Percentiles rank a stretch among this genome's conserved stretches.
phyloP scores from a whole-genome alignment of 306 rosid species.

The Alnus glutinosa region DNA sequence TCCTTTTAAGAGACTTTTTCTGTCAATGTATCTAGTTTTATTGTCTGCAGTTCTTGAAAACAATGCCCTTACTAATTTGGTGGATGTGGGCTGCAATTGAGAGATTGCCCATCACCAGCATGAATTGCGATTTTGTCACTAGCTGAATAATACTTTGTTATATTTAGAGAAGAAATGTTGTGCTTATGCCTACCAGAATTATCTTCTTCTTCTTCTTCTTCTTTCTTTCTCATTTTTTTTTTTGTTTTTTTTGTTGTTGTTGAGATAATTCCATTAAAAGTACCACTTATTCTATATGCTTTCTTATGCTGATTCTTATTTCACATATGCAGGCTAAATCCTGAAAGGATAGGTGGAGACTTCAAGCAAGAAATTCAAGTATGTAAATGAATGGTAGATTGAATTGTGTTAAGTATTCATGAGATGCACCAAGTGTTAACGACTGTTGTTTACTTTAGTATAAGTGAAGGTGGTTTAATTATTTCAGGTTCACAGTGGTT shows the following conservation, averaged over 20 bases:
- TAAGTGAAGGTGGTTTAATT: constrained; percentile 26
- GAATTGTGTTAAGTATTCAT: constrained; percentile 16
- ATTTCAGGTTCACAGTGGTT: constrained; percentile 95
- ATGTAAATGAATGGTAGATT: constrained; percentile 39
- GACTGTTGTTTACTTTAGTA: constrained; percentile 8
- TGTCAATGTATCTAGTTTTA: neutral
- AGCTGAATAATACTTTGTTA: neutral
- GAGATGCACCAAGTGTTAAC: constrained; percentile 15
- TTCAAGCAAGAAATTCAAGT: constrained; percentile 97
- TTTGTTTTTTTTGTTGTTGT: neutral
- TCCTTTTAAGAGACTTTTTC: neutral
- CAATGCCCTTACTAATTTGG: neutral
- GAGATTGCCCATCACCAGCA: constrained; percentile 16
- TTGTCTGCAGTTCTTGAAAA: constrained; percentile 6
- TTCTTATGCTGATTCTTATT: constrained; percentile 26
- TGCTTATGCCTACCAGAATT: constrained; percentile 5
- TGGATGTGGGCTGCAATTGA: constrained; percentile 2
- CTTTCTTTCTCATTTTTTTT: neutral
- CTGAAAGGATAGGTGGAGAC: constrained; percentile 98
- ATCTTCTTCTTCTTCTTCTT: neutral
- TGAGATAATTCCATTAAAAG: neutral
- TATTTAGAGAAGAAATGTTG: neutral
- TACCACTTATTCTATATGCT: neutral
- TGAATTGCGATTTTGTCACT: neutral
- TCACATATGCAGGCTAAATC: constrained; percentile 67